These are phyloP conservation scores for Mycosphaerella sp. DNA, from an alignment of 2,329 filamentous ascomycete species.

Conservation along the genomic window DNA sequence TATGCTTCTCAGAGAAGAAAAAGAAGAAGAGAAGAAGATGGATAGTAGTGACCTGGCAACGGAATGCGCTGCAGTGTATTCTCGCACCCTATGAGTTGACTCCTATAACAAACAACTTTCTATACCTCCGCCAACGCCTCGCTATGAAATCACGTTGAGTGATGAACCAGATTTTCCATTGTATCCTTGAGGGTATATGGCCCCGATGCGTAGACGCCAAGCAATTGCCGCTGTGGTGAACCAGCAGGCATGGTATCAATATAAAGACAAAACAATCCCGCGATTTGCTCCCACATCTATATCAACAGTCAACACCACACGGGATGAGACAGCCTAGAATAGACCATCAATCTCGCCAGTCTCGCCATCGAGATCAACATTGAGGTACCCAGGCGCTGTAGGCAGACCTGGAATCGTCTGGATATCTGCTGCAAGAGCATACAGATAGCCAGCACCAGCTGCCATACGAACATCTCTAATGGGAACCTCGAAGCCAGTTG, in stretches of 20 bases:
- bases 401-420: slow-evolving; percentile 96
- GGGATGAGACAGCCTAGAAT: slow-evolving; percentile 55
- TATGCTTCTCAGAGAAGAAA: too few species aligned
- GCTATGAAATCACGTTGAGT: slow-evolving; percentile 23
- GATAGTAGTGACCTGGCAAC: too few species aligned
- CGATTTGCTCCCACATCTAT: too few species aligned
- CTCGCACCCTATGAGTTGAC: too few species aligned
- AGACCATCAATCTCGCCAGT: slow-evolving; percentile 59
- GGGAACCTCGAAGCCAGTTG: slow-evolving; percentile 87
- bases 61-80: too few species aligned
- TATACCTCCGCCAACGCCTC: slow-evolving; percentile 18
- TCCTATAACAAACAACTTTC: neutral
- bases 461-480: slow-evolving; percentile 92
- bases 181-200: slow-evolving; percentile 1
- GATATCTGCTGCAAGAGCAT: slow-evolving; percentile 92
- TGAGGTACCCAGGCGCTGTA: slow-evolving; percentile 90
- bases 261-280: too few species aligned
- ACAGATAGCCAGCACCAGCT: slow-evolving; percentile 89
- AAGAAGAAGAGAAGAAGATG: too few species aligned
- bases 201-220: slow-evolving; percentile 10
- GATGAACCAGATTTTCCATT: slow-evolving; percentile 10
- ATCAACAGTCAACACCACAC: neutral
- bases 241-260: slow-evolving; percentile 10
- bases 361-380: slow-evolving; percentile 65
- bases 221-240: slow-evolving; percentile 20